Conservation (phyloP, 306 rosid species). For the Cyamopsis tetragonoloba region DNA sequence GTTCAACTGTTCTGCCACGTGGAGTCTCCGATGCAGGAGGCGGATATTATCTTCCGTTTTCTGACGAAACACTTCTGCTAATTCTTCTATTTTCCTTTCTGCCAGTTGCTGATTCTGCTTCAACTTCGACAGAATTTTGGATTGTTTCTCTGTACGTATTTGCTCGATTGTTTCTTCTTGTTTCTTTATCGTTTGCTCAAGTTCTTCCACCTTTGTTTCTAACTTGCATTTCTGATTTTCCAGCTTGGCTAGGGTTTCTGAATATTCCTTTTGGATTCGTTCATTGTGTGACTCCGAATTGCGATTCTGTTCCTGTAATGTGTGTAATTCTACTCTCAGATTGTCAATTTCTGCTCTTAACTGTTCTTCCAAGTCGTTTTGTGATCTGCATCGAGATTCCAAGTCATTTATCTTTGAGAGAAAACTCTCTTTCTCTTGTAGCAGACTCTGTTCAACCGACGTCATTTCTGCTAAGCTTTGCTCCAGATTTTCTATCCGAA, state of each 20-base stretch:
- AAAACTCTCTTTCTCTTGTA: constrained; percentile 34
- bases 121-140: constrained; percentile 2
- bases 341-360: constrained; percentile 11
- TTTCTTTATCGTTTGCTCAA: constrained; percentile 32
- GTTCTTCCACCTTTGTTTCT: constrained; percentile 32
- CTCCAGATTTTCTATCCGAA: constrained; percentile 21
- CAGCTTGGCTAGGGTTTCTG: constrained; percentile 6
- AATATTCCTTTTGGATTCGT: constrained; percentile 23
- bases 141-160: constrained; percentile 6
- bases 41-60: constrained; percentile 47
- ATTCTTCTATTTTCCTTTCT: constrained; percentile 51
- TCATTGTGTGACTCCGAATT: constrained; percentile 33
- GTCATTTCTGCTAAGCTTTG: constrained; percentile 31
- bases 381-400: constrained; percentile 36
- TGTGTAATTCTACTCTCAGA: constrained; percentile 32
- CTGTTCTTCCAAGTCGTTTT: constrained; percentile 37
- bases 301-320: constrained; percentile 31
- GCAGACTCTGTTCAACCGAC: constrained; percentile 15
- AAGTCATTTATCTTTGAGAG: too few species aligned
- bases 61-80: constrained; percentile 36
- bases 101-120: constrained; percentile 24
- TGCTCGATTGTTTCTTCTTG: constrained; percentile 26
- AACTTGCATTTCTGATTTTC: constrained; percentile 25
- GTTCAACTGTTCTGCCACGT: constrained; percentile 53
- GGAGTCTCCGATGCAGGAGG: constrained; percentile 47